These are phyloP conservation scores for Aspergillus arachidicola DNA, from an alignment of 2,329 filamentous ascomycete genomes.

Conservation along the genomic window DNA sequence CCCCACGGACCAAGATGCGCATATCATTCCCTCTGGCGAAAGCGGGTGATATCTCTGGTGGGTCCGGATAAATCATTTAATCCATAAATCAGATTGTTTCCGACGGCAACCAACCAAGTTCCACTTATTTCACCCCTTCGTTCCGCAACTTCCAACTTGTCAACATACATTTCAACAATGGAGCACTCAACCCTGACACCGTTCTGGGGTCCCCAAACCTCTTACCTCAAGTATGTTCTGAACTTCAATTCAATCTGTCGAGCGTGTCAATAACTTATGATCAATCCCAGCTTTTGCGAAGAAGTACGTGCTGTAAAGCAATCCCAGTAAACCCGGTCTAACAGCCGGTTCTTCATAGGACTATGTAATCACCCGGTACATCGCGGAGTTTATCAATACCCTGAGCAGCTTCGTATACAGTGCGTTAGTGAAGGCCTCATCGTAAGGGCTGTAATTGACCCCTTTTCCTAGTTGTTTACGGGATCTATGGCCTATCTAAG, in stretches of 20 bases:
- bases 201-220: conserved; percentile 33
- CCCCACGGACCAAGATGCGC: too few relatives aligned
- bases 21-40: too few relatives aligned
- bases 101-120: neutral
- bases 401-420: conserved; percentile 45
- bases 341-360: conserved; percentile 22
- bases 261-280: neutral
- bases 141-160: neutral
- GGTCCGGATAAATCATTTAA: neutral
- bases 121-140: neutral
- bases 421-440: conserved; percentile 12
- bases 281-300: conserved; percentile 30
- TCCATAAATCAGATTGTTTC: too few relatives aligned
- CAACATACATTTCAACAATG: neutral
- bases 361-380: conserved; percentile 47
- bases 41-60: too few relatives aligned
- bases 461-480: conserved; percentile 37
- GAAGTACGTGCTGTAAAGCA: conserved; percentile 21
- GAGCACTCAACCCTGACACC: conserved; percentile 9
- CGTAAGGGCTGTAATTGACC: neutral
- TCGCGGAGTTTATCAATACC: conserved; percentile 52
- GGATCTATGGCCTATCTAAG: conserved; percentile 41
- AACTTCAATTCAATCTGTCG: neutral
- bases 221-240: conserved; percentile 31
- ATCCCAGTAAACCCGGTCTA: neutral